Conservation (phyloP, 257 asterid species). For the Rehmannia glutinosa region DNA sequence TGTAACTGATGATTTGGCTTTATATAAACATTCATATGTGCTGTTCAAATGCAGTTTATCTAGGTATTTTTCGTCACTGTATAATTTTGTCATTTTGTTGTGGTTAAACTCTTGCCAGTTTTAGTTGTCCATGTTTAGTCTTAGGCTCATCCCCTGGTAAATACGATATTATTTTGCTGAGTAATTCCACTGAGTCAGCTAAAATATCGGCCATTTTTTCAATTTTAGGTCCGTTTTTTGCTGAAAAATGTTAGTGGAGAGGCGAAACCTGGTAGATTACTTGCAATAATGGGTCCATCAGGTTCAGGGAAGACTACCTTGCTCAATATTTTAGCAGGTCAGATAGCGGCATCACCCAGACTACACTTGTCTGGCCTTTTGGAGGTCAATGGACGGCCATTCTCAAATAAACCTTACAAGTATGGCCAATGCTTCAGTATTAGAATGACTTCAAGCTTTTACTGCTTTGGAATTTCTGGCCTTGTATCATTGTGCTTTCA, state of each 20-base stretch:
- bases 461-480: not conserved
- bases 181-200: constrained; percentile 3
- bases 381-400: constrained; percentile 75
- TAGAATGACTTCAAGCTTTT: not conserved
- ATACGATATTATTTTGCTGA: constrained; percentile 1
- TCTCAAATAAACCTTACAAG: constrained; percentile 70
- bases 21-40: not conserved
- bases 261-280: constrained; percentile 91
- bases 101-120: not conserved
- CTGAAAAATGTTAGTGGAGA: constrained; percentile 81
- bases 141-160: not conserved
- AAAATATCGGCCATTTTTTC: constrained; percentile 12
- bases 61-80: not conserved
- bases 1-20: not conserved
- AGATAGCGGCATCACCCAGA: constrained; percentile 66
- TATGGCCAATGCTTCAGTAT: constrained; percentile 18
- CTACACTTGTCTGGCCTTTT: constrained; percentile 82
- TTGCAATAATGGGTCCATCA: constrained; percentile 97
- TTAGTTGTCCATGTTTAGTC: not conserved
- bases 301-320: constrained; percentile 98
- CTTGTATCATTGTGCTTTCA: not conserved
- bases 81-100: not conserved
- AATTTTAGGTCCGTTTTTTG: constrained; percentile 64
- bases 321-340: constrained; percentile 93
- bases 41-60: not conserved